These are phyloP conservation scores for Phaeodactylum tricornutum DNA, from an alignment of 108 stramenopile species.

Conservation along the genomic window DNA sequence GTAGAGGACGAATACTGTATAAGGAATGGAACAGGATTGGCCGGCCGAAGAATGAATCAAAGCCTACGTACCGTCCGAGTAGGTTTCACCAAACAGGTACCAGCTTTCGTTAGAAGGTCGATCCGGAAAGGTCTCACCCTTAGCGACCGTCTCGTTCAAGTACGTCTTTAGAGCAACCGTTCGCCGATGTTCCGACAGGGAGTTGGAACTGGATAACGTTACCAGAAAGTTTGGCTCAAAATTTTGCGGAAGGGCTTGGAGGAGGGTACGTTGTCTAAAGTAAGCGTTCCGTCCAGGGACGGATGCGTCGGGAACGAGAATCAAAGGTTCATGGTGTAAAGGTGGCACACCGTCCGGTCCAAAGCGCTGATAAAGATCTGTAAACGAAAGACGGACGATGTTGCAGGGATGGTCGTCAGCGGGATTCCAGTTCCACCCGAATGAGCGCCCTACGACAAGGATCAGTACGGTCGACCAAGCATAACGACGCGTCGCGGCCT, in stretches of 20 bases:
- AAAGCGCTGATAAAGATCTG: conserved; percentile 24
- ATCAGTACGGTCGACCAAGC: too few species aligned
- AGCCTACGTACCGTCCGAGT: too few species aligned
- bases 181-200: conserved; percentile 64
- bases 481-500: too few species aligned
- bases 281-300: conserved; percentile 18
- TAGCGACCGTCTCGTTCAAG: conserved; percentile 31
- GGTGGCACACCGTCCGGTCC: conserved; percentile 24
- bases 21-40: too few species aligned
- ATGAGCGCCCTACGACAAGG: too few species aligned
- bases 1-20: too few species aligned
- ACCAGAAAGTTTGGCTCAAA: conserved; percentile 55
- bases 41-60: too few species aligned
- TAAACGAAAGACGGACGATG: conserved; percentile 29
- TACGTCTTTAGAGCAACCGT: conserved; percentile 47
- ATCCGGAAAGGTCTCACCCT: conserved; percentile 37
- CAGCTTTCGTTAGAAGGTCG: conserved; percentile 71
- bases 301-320: neutral
- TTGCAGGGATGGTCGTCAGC: conserved; percentile 51
- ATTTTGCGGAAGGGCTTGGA: conserved; percentile 27
- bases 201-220: conserved; percentile 70
- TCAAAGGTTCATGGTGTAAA: neutral
- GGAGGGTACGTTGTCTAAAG: conserved; percentile 36
- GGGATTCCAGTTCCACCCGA: conserved; percentile 63
- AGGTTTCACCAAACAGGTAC: conserved; percentile 86